Evolutionary conservation across 73 alveolate genomes (phyloP).

Genomic region (Paraurostyla sp.): DNA sequence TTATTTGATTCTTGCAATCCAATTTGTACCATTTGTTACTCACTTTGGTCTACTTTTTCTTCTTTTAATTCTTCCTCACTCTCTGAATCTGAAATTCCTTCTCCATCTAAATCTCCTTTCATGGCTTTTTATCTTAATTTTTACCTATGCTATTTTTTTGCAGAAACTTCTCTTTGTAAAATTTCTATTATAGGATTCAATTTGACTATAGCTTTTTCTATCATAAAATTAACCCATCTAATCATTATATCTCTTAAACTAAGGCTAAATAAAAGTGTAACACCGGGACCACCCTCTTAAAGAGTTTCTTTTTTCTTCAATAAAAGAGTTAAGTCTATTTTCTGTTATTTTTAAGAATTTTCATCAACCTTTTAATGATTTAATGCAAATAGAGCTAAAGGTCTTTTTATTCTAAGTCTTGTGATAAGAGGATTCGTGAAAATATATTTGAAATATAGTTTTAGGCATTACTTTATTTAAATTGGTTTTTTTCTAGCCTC

Average conservation of each 20-base stretch:
- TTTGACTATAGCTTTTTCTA: not conserved
- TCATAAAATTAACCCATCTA: conserved; percentile 40
- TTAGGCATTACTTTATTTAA: not conserved
- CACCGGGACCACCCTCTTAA: conserved; percentile 35
- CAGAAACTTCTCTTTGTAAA: not conserved
- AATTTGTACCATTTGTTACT: not conserved
- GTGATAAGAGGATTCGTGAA: conserved; percentile 35
- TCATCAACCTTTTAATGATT: not conserved
- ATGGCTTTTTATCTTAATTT: not conserved
- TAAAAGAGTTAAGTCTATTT: not conserved
- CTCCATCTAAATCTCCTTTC: not conserved
- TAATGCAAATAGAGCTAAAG: conserved; percentile 20
- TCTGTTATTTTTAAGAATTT: not conserved
- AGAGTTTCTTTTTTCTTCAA: conserved; percentile 3
- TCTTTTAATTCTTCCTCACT: not conserved
- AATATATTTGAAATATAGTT: conserved; percentile 28
- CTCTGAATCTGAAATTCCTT: not conserved
- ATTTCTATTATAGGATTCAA: conserved; percentile 19
- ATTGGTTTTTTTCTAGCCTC: not conserved
- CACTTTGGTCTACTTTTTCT: not conserved
- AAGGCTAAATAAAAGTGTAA: not conserved
- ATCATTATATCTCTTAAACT: conserved; percentile 24
- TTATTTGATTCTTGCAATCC: not conserved
- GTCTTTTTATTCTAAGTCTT: not conserved
- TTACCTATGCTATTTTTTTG: not conserved